A percentile compares a stretch with the other conserved stretches of the same genome.
Conservation (phyloP, 148 eudicot species). For the Mesembryanthemum crystallinum region DNA sequence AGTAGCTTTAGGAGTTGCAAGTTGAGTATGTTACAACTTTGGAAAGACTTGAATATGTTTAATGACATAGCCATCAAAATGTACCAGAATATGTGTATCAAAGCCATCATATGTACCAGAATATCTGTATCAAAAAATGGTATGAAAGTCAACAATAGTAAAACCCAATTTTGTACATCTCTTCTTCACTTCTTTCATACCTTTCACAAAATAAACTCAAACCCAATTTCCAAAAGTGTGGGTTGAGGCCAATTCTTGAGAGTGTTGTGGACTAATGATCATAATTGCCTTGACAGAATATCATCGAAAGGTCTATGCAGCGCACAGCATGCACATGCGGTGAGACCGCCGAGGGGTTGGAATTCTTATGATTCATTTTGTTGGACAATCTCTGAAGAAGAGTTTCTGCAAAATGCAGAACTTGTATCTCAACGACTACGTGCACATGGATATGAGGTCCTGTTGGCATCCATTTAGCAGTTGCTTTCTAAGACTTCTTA, state of each 20-base stretch:
- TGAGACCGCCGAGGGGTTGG: conserved; percentile 91
- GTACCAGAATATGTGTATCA: no score
- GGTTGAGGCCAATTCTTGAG: not conserved
- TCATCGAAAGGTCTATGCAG: conserved; percentile 21
- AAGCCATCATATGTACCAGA: no score
- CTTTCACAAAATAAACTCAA: no score
- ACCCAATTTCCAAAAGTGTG: no score
- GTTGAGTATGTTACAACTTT: no score
- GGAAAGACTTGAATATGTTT: no score
- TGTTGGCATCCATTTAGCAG: not conserved
- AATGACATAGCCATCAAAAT: no score
- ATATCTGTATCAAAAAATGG: no score
- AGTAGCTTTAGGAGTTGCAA: no score
- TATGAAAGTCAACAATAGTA: no score
- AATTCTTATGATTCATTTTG: conserved; percentile 96
- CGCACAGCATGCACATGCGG: conserved; percentile 33
- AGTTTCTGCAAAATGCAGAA: conserved; percentile 76
- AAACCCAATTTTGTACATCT: no score
- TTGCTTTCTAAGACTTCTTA: not conserved
- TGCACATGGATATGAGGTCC: conserved; percentile 82
- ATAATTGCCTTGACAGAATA: conserved; percentile 33
- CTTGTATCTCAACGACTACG: conserved; percentile 61
- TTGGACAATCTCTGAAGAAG: conserved; percentile 86
- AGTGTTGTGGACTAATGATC: not conserved
- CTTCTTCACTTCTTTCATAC: no score